phyloP scores from a whole-genome alignment of 352 stramenopile genomes.

The Globisporangium okanoganense region DNA sequence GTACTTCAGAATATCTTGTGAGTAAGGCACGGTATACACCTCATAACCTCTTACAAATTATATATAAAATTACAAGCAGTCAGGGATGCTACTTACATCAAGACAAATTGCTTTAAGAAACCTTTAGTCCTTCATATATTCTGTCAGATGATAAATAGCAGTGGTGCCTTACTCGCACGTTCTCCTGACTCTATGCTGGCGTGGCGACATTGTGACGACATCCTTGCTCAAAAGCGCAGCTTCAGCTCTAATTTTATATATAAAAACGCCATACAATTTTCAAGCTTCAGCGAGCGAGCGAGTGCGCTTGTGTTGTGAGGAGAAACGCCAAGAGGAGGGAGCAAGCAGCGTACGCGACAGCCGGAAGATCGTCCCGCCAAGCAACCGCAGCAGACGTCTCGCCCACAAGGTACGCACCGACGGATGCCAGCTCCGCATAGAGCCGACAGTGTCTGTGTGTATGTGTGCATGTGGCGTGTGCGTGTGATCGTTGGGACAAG shows the following conservation, averaged over 20 bases:
- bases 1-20: neutral
- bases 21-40: too few species aligned
- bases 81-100: too few species aligned
- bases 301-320: conserved; percentile 4
- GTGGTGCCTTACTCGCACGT: too few species aligned
- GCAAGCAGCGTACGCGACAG: neutral
- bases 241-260: neutral
- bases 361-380: conserved; percentile 8
- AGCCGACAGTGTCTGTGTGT: conserved; percentile 9
- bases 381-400: conserved; percentile 1
- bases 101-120: too few species aligned
- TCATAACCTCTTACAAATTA: too few species aligned
- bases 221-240: neutral
- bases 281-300: neutral
- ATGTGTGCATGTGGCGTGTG: neutral
- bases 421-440: neutral
- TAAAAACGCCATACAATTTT: neutral
- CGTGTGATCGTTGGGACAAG: conserved; percentile 2
- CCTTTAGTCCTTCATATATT: too few species aligned
- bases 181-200: neutral
- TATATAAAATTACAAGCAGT: too few species aligned
- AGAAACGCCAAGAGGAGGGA: conserved; percentile 7
- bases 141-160: too few species aligned
- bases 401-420: conserved; percentile 1
- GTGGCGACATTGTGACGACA: neutral